Evolutionary conservation across 164 flowering plant species (phyloP).

Genomic region (Sedum album): DNA sequence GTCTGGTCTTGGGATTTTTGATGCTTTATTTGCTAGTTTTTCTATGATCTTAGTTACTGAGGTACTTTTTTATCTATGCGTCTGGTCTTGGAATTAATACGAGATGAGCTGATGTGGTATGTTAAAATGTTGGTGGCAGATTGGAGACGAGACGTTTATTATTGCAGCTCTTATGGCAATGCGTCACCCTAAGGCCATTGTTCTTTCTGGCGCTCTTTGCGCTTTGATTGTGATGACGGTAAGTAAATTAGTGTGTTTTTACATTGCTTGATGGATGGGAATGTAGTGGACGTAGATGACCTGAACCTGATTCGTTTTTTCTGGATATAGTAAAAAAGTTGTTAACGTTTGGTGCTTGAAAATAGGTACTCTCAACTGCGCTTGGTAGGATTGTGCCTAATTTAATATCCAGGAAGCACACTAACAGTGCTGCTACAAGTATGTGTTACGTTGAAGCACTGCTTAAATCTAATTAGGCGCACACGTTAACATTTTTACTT

Average conservation of each 20-base stretch:
- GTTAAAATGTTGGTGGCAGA: constrained; percentile 35
- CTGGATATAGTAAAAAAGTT: neutral
- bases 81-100: constrained; percentile 76
- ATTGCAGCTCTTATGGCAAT: too few species aligned
- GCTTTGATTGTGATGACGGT: constrained; percentile 98
- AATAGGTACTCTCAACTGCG: constrained; percentile 92
- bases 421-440: too few species aligned
- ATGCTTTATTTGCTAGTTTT: constrained; percentile 84
- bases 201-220: constrained; percentile 87
- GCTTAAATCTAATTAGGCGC: constrained; percentile 1
- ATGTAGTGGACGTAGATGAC: neutral
- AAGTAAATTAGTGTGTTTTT: constrained; percentile 29
- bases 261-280: neutral
- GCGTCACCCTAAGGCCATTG: too few species aligned
- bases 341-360: constrained; percentile 14
- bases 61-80: constrained; percentile 97
- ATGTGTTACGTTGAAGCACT: constrained; percentile 5
- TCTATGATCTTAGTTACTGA: too few species aligned
- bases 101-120: neutral
- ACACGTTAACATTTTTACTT: neutral
- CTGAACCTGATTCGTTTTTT: neutral
- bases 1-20: constrained; percentile 73
- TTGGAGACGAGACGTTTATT: constrained; percentile 99
- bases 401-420: too few species aligned
- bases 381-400: too few species aligned